These are phyloP conservation scores for Mycena vitilis DNA, from an alignment of 768 basidiomycete species.

Conservation along the genomic window DNA sequence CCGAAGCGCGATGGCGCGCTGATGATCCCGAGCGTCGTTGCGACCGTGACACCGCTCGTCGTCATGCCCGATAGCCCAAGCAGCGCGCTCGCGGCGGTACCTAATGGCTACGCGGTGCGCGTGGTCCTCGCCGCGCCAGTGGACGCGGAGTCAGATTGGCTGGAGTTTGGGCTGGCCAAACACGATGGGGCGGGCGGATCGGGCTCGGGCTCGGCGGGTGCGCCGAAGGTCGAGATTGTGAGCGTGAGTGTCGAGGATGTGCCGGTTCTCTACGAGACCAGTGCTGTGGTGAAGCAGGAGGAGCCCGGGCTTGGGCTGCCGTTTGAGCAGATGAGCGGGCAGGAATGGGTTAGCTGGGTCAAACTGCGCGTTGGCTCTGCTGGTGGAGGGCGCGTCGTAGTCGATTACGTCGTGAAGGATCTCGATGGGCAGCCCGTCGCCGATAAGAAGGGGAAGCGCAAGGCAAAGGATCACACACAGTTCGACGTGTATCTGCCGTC, in stretches of 20 bases:
- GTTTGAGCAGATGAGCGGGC: conserved; percentile 65
- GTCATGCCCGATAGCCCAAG: conserved; percentile 8
- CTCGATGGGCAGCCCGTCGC: conserved; percentile 26
- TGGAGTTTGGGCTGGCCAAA: conserved; percentile 80
- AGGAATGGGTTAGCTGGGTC: conserved; percentile 75
- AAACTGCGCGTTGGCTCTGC: conserved; percentile 66
- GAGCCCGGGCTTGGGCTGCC: conserved; percentile 50
- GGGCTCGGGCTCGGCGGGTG: background rate
- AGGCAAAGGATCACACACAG: conserved; percentile 42
- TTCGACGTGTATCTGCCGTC: conserved; percentile 72
- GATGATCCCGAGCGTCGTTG: conserved; percentile 70
- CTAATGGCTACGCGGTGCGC: conserved; percentile 70
- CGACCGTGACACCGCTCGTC: conserved; percentile 64
- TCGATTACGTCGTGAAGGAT: conserved; percentile 73
- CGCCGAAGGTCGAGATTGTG: conserved; percentile 64
- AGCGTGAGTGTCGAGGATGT: conserved; percentile 74
- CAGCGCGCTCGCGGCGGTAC: conserved; percentile 38
- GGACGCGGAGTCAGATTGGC: conserved; percentile 73
- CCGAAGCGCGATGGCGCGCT: conserved; percentile 64
- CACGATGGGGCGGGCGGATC: conserved; percentile 34
- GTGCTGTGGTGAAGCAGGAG: conserved; percentile 52
- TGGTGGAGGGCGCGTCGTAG: conserved; percentile 63
- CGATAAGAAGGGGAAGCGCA: conserved; percentile 48
- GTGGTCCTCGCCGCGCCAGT: conserved; percentile 66
- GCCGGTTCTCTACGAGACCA: conserved; percentile 70